Conservation (phyloP, 2,329 filamentous ascomycete species). For the Fusarium foetens region DNA sequence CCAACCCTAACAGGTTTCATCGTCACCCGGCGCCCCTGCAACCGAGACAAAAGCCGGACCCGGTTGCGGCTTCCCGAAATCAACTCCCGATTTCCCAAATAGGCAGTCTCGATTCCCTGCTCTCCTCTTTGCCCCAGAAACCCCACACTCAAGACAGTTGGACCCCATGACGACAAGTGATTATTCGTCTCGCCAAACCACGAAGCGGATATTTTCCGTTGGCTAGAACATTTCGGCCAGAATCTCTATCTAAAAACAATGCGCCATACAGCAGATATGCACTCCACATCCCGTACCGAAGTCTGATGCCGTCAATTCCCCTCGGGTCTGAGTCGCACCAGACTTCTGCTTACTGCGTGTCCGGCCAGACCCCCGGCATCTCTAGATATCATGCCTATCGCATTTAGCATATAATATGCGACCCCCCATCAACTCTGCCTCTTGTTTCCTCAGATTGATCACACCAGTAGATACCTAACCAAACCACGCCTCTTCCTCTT, state of each 20-base stretch:
- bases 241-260: background rate
- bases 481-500: conserved; percentile 3
- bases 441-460: conserved; percentile 1
- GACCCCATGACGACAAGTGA: conserved; percentile 34
- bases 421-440: conserved; percentile 15
- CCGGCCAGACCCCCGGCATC: conserved; percentile 23
- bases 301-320: conserved; percentile 34
- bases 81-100: conserved; percentile 46
- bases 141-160: conserved; percentile 37
- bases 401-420: conserved; percentile 32
- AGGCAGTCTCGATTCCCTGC: conserved; percentile 28
- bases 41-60: conserved; percentile 44
- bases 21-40: background rate
- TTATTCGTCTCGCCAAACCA: conserved; percentile 6
- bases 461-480: conserved; percentile 9
- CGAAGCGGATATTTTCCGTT: conserved; percentile 13
- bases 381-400: conserved; percentile 16
- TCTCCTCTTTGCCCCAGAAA: conserved; percentile 42
- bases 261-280: conserved; percentile 15
- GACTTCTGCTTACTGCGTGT: conserved; percentile 9
- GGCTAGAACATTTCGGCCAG: conserved; percentile 7
- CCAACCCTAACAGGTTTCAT: conserved; percentile 10
- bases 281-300: conserved; percentile 36
- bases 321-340: conserved; percentile 29
- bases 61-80: conserved; percentile 41